Base-by-base conservation (phyloP, 768 basidiomycete species). In the Amanita pallidorosea region DNA sequence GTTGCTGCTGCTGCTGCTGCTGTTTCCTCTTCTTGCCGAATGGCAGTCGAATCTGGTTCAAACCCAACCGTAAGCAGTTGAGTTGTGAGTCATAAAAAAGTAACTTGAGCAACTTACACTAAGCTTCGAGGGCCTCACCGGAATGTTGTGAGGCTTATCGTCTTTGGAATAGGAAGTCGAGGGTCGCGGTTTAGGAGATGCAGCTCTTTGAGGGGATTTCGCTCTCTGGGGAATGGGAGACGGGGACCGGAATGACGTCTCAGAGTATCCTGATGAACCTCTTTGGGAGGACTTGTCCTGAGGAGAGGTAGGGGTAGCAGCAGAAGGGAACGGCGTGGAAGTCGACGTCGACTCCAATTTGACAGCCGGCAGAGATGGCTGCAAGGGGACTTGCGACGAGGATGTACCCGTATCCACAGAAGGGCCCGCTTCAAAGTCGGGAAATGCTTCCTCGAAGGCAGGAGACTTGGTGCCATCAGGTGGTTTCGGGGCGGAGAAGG, bases 11-110 rank as follows among this genome's bases (percentile, higher is more conserved):
- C 12, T 42, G 41, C n/a, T 43, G 43, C 4, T 81, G 74, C 42
- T 79, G 72, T 58, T 80, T 84, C 73, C 85, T 88, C 68, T 75
- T 85, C 67, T 74, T 81, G 33, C 81, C 80, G 59, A 91, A 91
- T 0, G 86, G 87, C 53, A 91, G 65, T 49, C 85, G 88, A 56
- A 91, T 76, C 88, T 84, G 25, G 17, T 54, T 37, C 49, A 25
- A 46, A 54, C 42, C 38, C 31, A 27, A 47, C 50, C n/a, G 49
- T 17, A 46, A 23, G 33, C 1, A 36, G 6, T 15, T 22, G 6
- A 17, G 12, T 34, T 33, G 13, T 5, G 33, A 5, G 33, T 33
- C 33, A 5, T 9, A 15, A 12, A n/a, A 27, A 35, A 35, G 15
- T 23, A 7, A 36, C 6, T n/a, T 7, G 12, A 20, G 23, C n/a